Base-by-base conservation (phyloP, 2,329 filamentous ascomycete genomes). In the Penicillium occitanis region DNA sequence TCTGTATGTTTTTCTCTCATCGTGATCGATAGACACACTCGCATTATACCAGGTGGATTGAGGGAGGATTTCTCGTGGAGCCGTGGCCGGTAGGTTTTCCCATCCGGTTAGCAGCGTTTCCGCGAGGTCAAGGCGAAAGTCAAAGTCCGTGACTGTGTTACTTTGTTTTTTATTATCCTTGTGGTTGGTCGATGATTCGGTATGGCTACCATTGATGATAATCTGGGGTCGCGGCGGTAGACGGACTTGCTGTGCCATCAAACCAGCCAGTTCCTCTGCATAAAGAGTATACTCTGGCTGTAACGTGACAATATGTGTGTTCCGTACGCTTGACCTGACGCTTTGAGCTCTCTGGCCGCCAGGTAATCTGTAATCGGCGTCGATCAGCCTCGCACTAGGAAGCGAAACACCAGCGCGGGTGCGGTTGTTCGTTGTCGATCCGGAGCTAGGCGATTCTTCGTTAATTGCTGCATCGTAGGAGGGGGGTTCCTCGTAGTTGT, bases 161-260 rank as follows among this genome's bases (percentile, higher is more conserved):
- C 53, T 60, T 40, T 74, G 69, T 4, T 64, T 71, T 14, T 68
- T 69, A 17, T 70, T 68, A n/a, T 73, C 70, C 22, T 71, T 70
- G 59, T 66, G 62, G 35, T 70, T 67, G 11, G 63, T 61, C 4
- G 60, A 62, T 3, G 76, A 81, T 73, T 85, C 78, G 13, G 71
- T 76, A 74, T 89, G 87, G 3, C 81, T 82, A 62, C 87, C 87
- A 37, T 79, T 77, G 50, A 89, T 75, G 58, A 79, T 80, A 8
- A 88, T 79, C 61, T 78, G 82, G 0, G 83, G 82, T n/a, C 85
- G 81, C 0, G 86, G 86, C 4, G 87, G 86, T 10, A 79, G 73
- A 33, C 71, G 71, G 30, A 84, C 79, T 55, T 85, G 82, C 6
- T 74, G 70, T 0, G 70, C 70, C 68, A 88, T 75, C 68, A 85